Percentiles rank a stretch among this genome's conserved stretches.
Conservation (phyloP, 352 stramenopile genomes). For the Proteromonas lacertae region DNA sequence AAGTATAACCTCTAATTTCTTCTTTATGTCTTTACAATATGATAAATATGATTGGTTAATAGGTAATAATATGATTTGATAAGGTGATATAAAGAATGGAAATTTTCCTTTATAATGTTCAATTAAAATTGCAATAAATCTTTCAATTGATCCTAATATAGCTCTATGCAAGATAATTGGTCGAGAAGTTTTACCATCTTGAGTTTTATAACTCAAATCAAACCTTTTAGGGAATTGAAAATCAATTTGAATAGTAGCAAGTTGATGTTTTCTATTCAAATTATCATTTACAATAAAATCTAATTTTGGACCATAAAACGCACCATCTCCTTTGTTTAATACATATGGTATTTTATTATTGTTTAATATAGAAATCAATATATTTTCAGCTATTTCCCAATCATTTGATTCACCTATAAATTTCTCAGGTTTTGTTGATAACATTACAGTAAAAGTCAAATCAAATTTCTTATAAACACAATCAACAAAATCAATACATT, state of each 20-base stretch:
- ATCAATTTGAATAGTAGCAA: slow-evolving; percentile 81
- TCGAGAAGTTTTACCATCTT: slow-evolving; percentile 37
- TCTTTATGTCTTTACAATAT: neutral
- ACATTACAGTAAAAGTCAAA: slow-evolving; percentile 47
- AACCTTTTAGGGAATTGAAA: slow-evolving; percentile 90
- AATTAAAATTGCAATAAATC: slow-evolving; percentile 88
- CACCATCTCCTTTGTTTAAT: slow-evolving; percentile 1
- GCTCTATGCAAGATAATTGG: slow-evolving; percentile 87
- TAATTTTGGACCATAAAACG: slow-evolving; percentile 32
- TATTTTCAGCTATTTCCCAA: slow-evolving; percentile 54
- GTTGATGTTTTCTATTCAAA: slow-evolving; percentile 75
- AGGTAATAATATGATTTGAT: slow-evolving; percentile 27
- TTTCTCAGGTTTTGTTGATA: slow-evolving; percentile 73
- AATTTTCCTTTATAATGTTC: slow-evolving; percentile 79
- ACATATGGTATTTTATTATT: slow-evolving; percentile 1
- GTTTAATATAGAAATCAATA: slow-evolving; percentile 14
- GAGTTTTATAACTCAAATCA: slow-evolving; percentile 50
- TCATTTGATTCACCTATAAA: slow-evolving; percentile 57
- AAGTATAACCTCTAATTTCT: neutral
- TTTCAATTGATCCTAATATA: slow-evolving; percentile 78
- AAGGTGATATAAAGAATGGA: slow-evolving; percentile 61
- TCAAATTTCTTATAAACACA: slow-evolving; percentile 66
- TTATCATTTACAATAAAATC: slow-evolving; percentile 85
- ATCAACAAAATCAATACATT: slow-evolving; percentile 61
- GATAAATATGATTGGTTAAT: slow-evolving; percentile 24